Evolutionary conservation across 2,329 filamentous ascomycete species (phyloP).

Genomic region (Zalaria obscura): DNA sequence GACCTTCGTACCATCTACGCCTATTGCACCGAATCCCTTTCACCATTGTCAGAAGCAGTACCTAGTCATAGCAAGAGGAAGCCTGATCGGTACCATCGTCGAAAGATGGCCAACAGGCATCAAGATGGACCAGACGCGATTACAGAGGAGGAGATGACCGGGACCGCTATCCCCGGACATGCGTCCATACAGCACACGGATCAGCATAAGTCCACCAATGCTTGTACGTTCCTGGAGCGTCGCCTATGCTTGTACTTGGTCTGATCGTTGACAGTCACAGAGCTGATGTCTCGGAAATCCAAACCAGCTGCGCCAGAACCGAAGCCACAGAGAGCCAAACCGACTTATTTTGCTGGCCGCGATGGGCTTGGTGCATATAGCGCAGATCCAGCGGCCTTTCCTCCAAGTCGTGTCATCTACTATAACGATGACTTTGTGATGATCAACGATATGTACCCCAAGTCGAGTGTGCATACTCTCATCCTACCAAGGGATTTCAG

Average conservation of each 20-base stretch:
- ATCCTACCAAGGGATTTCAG: conserved; percentile 61
- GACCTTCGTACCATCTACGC: no score
- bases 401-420: conserved; percentile 47
- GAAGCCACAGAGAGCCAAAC: conserved; percentile 11
- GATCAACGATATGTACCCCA: conserved; percentile 76
- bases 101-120: conserved; percentile 2
- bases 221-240: conserved; percentile 1
- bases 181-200: neutral
- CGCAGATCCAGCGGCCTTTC: conserved; percentile 44
- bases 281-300: conserved; percentile 30
- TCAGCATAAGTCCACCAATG: conserved; percentile 4
- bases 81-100: no score
- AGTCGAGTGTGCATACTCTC: conserved; percentile 71
- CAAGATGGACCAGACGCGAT: conserved; percentile 4
- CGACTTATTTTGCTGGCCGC: conserved; percentile 30
- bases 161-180: conserved; percentile 4
- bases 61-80: no score
- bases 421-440: conserved; percentile 56
- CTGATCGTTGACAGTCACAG: conserved; percentile 23
- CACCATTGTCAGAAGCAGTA: no score
- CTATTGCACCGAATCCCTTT: no score
- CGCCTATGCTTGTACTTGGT: neutral
- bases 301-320: conserved; percentile 14
- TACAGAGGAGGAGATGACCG: conserved; percentile 7
- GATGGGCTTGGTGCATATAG: conserved; percentile 57